Evolutionary conservation across 2,329 filamentous ascomycete genomes (phyloP).

Genomic region (Trichoderma sp.): DNA sequence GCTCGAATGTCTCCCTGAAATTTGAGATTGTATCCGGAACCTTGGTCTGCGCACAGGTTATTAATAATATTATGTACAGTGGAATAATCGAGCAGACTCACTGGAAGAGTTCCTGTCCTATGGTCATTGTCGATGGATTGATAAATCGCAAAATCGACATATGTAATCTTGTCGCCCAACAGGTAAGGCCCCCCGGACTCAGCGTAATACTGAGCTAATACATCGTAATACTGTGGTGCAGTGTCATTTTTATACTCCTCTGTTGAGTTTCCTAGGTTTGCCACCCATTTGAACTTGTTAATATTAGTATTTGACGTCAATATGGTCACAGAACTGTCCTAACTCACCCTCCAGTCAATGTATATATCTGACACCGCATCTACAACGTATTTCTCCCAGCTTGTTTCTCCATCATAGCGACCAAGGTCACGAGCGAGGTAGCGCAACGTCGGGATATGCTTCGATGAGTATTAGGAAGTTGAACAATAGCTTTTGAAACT

Average conservation of each 20-base stretch:
- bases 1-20: slow-evolving; percentile 4
- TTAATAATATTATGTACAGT: neutral
- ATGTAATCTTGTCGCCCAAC: neutral
- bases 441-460: neutral
- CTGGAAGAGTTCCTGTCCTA: neutral
- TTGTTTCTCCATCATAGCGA: slow-evolving; percentile 37
- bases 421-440: slow-evolving; percentile 32
- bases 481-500: neutral
- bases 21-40: neutral
- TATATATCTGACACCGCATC: slow-evolving; percentile 39
- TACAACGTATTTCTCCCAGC: slow-evolving; percentile 36
- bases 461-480: neutral
- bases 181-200: neutral
- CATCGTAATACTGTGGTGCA: neutral
- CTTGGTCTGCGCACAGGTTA: neutral
- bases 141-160: neutral
- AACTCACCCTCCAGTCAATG: slow-evolving; percentile 37
- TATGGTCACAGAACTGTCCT: neutral
- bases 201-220: neutral
- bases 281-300: slow-evolving; percentile 27
- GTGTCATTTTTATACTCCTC: neutral
- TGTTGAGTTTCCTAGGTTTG: neutral
- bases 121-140: neutral
- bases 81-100: neutral
- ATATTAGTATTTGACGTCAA: neutral